A percentile compares a stretch with the other conserved stretches of the same genome.
Evolutionary conservation across 257 asterid genomes (phyloP).

Genomic region (Petunia secreta): DNA sequence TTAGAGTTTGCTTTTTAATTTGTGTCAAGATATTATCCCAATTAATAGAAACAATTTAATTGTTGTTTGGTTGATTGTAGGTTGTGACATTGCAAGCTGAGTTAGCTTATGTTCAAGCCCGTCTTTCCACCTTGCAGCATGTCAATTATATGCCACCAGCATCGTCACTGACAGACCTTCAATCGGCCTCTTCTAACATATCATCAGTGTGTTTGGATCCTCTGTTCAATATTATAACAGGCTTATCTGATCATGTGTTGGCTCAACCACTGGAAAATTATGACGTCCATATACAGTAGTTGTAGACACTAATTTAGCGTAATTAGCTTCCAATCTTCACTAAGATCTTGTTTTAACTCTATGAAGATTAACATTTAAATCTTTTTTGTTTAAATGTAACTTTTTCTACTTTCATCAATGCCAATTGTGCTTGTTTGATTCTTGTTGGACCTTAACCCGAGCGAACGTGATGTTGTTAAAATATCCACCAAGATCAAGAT

Average conservation of each 20-base stretch:
- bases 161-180: neutral
- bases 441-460: neutral
- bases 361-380: neutral
- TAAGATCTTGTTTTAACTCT: neutral
- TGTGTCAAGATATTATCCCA: too few relatives aligned
- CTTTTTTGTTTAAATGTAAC: neutral
- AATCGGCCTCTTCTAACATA: neutral
- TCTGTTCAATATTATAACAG: neutral
- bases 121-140: constrained; percentile 58
- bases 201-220: constrained; percentile 16
- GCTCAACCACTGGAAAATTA: constrained; percentile 1
- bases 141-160: constrained; percentile 25
- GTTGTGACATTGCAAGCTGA: constrained; percentile 86
- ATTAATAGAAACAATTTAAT: neutral
- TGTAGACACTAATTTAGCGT: neutral
- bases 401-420: neutral
- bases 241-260: neutral
- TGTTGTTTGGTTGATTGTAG: constrained; percentile 32
- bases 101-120: constrained; percentile 78
- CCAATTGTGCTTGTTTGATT: neutral
- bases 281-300: neutral
- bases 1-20: too few relatives aligned
- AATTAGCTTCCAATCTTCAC: neutral
- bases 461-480: too few relatives aligned
- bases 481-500: too few relatives aligned